A percentile compares a stretch with the other conserved stretches of the same genome.
These are phyloP conservation scores for Lecanosticta acicola DNA, from an alignment of 2,329 filamentous ascomycete species.

Conservation along the genomic window DNA sequence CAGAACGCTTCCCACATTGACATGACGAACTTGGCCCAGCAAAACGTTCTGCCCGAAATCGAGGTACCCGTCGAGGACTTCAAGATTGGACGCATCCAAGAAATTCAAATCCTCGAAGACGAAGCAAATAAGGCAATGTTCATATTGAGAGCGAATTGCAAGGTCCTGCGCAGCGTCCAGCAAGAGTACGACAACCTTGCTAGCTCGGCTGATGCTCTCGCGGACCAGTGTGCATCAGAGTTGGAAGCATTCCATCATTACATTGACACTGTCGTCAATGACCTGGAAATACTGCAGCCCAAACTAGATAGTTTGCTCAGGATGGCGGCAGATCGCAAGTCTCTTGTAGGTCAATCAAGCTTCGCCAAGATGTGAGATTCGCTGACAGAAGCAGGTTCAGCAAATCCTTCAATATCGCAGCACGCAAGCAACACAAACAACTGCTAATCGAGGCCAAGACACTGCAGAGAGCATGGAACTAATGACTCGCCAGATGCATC, in stretches of 20 bases:
- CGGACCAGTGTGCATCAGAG: neutral
- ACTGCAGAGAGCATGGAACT: conserved; percentile 31
- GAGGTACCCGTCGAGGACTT: conserved; percentile 19
- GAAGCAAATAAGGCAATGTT: conserved; percentile 34
- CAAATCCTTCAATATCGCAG: neutral
- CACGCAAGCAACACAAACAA: neutral
- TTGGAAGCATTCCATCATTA: neutral
- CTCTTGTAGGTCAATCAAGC: conserved; percentile 11
- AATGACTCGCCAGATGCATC: conserved; percentile 29
- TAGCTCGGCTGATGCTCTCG: neutral
- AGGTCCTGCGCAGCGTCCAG: conserved; percentile 23
- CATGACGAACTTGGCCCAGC: neutral
- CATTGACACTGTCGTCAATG: neutral
- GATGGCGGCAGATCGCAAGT: conserved; percentile 7
- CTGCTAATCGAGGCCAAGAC: conserved; percentile 10
- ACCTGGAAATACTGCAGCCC: conserved; percentile 8
- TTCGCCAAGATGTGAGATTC: no score
- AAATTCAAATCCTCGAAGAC: conserved; percentile 35
- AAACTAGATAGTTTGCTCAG: conserved; percentile 4
- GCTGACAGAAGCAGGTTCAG: conserved; percentile 3
- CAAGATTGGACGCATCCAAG: conserved; percentile 30
- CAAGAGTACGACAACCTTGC: neutral
- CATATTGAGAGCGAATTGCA: conserved; percentile 31
- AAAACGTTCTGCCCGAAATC: neutral
- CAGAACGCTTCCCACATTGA: conserved; percentile 7